Evolutionary conservation across 768 basidiomycete species (phyloP).

Genomic region (Cubamyces sp.): DNA sequence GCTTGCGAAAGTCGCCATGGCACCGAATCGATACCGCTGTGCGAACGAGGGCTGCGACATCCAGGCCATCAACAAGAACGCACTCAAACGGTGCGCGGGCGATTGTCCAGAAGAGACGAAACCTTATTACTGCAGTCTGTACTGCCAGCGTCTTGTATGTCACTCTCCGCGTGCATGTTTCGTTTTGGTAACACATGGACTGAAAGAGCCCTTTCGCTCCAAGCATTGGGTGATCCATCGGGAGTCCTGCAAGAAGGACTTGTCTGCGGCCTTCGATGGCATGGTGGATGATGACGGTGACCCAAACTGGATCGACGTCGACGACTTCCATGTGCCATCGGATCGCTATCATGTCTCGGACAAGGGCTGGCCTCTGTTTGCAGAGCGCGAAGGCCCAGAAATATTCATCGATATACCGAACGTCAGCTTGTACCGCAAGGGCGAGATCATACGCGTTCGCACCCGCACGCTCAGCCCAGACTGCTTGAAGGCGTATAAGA

Average conservation of each 20-base stretch:
- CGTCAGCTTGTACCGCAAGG: background rate
- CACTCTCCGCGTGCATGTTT: background rate
- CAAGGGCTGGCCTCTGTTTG: background rate
- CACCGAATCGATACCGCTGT: conserved; percentile 6
- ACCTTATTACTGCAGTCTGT: conserved; percentile 11
- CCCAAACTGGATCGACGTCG: conserved; percentile 6
- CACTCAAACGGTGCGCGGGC: conserved; percentile 6
- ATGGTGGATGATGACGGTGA: conserved; percentile 9
- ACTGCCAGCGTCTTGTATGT: conserved; percentile 8
- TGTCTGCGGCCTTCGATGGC: background rate
- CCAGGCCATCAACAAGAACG: background rate
- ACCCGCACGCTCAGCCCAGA: conserved; percentile 8
- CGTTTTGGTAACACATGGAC: background rate
- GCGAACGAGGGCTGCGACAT: conserved; percentile 12
- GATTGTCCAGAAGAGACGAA: background rate
- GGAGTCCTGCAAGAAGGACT: background rate
- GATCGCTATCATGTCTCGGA: background rate
- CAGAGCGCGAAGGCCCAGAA: conserved; percentile 16
- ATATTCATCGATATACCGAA: conserved; percentile 16
- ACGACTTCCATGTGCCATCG: background rate
- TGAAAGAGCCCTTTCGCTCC: background rate
- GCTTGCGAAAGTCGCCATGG: background rate
- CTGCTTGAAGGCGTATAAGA: conserved; percentile 5
- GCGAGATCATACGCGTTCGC: conserved; percentile 10
- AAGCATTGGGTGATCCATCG: conserved; percentile 14